A percentile compares a stretch with the other conserved stretches of the same genome.
phyloP scores from a whole-genome alignment of 371 early-diverging fungal species.

The Apophysomyces elegans region DNA sequence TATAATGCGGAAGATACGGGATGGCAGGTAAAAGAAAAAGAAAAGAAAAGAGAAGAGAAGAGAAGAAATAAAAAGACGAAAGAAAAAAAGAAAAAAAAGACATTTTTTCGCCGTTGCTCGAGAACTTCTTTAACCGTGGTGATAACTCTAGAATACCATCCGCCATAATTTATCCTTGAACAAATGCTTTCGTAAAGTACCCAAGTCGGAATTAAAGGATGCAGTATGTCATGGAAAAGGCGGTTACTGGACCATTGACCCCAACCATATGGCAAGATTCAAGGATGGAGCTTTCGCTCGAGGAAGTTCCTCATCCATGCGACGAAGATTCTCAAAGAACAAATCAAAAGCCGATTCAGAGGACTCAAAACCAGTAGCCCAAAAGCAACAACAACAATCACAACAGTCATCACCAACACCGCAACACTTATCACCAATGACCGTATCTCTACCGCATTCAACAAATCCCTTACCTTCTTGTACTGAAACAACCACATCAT shows the following conservation, averaged over 20 bases:
- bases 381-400: constrained; percentile 1
- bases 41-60: too few species aligned
- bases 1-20: constrained; percentile 70
- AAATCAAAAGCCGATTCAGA: constrained; percentile 10
- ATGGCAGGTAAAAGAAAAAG: constrained; percentile 58
- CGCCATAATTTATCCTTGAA: constrained; percentile 82
- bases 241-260: constrained; percentile 61
- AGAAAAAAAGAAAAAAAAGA: not conserved
- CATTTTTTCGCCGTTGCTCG: not conserved
- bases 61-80: not conserved
- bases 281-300: constrained; percentile 29
- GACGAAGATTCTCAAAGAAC: constrained; percentile 15
- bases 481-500: constrained; percentile 2
- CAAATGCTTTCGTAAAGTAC: constrained; percentile 70
- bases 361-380: not conserved
- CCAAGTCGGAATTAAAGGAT: constrained; percentile 50
- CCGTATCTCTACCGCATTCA: constrained; percentile 10
- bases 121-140: too few species aligned
- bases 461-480: not conserved
- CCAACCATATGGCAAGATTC: constrained; percentile 27
- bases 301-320: constrained; percentile 16
- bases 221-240: constrained; percentile 55
- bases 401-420: not conserved
- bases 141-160: constrained; percentile 65
- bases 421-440: not conserved